Base-by-base conservation (phyloP, 495 filamentous ascomycete species). In the Penicillium alfredii region DNA sequence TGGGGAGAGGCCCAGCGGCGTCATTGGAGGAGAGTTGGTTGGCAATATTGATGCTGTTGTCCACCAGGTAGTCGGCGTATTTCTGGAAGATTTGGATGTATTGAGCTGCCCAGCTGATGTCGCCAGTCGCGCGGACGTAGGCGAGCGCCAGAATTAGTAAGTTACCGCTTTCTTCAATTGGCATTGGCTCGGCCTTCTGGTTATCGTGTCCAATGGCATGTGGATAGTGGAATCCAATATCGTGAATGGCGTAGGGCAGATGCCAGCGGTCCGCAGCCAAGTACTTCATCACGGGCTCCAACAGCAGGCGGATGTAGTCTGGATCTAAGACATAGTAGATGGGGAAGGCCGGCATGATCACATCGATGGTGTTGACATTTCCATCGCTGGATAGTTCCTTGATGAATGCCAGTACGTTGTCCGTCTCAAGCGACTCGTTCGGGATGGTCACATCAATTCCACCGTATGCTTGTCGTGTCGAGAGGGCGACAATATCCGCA, bases 11-110 rank as follows among this genome's bases (percentile, higher is more conserved):
- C 1, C 71, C 72, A 4, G 67, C 65, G 12, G 68, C 68, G 45
- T 78, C 76, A 42, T 76, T 74, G 3, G 72, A 75, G 24, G 70
- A 74, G 9, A 74, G 60, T 44, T 80, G 76, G 3, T 59, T 40
- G 2, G 55, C 51, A 5, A 72, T 71, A 19, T 74, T 43, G 13
- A 78, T 48, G 21, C 68, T 60, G 34, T 72, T 68, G 3, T 61
- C 51, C 10, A 71, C 56, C 5, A 79, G 61, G 38, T 75, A 77
- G 42, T 75, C 63, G 6, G 73, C 68, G 40, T 76, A 79, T 8
- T 44, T 40, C 10, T 51, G 44, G 56, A 72, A 53, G 16, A 67
- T 41, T 1, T 40, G 20, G 12, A 41, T 39, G 40, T 74, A 64
- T 19, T 60, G 44, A 6, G 40, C 30, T 7, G 48, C 42, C 62